phyloP scores from a whole-genome alignment of 1,284 basidiomycete species.

The Singerocomus inundabilis region DNA sequence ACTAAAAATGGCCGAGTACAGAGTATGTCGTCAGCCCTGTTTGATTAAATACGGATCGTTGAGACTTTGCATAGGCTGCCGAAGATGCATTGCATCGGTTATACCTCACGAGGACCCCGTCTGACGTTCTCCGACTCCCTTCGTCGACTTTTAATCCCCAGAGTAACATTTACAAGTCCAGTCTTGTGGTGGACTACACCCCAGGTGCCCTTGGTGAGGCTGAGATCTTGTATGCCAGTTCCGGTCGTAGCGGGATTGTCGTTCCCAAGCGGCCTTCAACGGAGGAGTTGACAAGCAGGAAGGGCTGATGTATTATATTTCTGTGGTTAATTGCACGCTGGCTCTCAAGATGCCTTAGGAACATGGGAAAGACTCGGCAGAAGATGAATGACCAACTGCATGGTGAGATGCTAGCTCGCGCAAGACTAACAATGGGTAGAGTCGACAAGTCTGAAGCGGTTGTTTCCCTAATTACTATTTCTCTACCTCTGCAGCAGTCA shows the following conservation, averaged over 20 bases:
- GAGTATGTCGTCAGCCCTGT: conserved; percentile 49
- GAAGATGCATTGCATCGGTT: conserved; percentile 81
- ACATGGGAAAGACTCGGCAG: not conserved
- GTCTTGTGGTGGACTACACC: conserved; percentile 43
- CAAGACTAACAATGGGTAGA: not conserved
- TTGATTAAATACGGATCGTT: not conserved
- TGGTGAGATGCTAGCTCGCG: not conserved
- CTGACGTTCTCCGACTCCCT: conserved; percentile 63
- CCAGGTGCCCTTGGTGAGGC: conserved; percentile 56
- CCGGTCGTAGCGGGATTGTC: conserved; percentile 42
- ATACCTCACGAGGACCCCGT: conserved; percentile 75
- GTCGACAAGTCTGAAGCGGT: no score
- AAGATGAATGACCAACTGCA: not conserved
- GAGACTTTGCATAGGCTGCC: conserved; percentile 55
- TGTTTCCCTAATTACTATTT: no score
- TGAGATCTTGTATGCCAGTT: conserved; percentile 68
- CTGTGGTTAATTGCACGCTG: conserved; percentile 29
- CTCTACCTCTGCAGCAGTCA: no score
- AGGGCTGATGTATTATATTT: conserved; percentile 31
- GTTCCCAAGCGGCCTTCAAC: conserved; percentile 31
- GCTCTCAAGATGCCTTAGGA: conserved; percentile 13
- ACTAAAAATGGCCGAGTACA: conserved; percentile 92
- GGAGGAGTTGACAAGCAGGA: conserved; percentile 20
- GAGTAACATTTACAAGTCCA: conserved; percentile 27
- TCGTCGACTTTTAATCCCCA: conserved; percentile 52